Evolutionary conservation across 2,329 filamentous ascomycete species (phyloP).

Genomic region (Monilinia fructigena): DNA sequence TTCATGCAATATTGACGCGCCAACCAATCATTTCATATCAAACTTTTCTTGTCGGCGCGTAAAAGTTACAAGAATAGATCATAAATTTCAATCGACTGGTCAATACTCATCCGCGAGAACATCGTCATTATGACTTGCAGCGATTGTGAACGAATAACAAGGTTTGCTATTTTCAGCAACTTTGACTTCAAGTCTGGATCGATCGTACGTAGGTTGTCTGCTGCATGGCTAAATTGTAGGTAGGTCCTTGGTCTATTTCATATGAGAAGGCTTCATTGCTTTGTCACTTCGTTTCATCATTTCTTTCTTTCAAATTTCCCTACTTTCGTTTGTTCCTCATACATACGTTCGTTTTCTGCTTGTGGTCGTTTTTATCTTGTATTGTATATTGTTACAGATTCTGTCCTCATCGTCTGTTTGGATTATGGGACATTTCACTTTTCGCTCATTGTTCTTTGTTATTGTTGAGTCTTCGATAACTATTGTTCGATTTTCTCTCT

Average conservation of each 20-base stretch:
- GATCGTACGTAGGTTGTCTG: conserved; percentile 25
- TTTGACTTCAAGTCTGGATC: conserved; percentile 1
- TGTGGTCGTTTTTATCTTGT: conserved; percentile 20
- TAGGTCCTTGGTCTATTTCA: background rate
- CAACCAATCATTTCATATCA: conserved; percentile 24
- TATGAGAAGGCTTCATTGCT: background rate
- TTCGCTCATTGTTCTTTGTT: conserved; percentile 24
- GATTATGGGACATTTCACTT: conserved; percentile 25
- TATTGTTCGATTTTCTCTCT: conserved; percentile 15
- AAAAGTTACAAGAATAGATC: conserved; percentile 33
- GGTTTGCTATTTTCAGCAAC: conserved; percentile 28
- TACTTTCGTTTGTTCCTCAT: conserved; percentile 15
- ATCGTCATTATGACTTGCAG: conserved; percentile 27
- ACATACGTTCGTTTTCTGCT: conserved; percentile 17
- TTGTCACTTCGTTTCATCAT: conserved; percentile 31
- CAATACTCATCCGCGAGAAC: conserved; percentile 11
- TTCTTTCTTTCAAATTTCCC: conserved; percentile 13
- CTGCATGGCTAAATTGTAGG: conserved; percentile 7
- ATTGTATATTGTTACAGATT: conserved; percentile 27
- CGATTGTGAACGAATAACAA: conserved; percentile 37
- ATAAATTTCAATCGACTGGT: conserved; percentile 20
- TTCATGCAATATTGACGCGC: conserved; percentile 24
- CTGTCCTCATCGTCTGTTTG: conserved; percentile 15
- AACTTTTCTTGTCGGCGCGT: conserved; percentile 33
- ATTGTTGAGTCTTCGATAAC: conserved; percentile 26